Percentiles rank a stretch among this genome's conserved stretches.
These are phyloP conservation scores for Ustilago hordei DNA, from an alignment of 1,284 basidiomycete genomes.

Conservation along the genomic window DNA sequence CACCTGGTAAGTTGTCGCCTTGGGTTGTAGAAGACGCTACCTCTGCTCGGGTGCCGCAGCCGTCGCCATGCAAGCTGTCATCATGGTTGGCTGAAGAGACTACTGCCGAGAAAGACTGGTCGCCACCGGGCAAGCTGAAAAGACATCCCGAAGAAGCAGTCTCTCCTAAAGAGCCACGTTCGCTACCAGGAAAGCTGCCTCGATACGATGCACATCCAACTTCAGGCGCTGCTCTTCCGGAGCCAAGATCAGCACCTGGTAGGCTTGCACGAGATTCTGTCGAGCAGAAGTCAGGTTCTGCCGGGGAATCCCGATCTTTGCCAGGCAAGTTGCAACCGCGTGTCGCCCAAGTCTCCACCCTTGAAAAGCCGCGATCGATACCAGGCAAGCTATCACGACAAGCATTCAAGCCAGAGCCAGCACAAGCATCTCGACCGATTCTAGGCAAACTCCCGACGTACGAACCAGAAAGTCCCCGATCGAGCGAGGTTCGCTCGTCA, in stretches of 20 bases:
- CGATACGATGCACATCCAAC: no score
- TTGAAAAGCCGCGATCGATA: background rate
- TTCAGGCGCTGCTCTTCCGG: background rate
- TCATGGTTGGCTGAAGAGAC: no score
- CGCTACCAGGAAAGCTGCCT: background rate
- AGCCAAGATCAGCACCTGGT: background rate
- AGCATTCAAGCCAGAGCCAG: background rate
- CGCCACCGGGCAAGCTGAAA: background rate
- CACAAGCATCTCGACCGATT: background rate
- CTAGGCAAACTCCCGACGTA: background rate
- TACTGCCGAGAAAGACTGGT: no score
- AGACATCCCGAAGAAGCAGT: background rate
- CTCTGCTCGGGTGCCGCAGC: background rate
- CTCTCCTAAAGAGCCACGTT: background rate
- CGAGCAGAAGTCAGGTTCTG: background rate
- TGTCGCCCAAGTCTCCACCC: background rate
- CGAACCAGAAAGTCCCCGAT: background rate
- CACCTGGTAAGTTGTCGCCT: background rate
- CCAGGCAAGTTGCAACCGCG: background rate
- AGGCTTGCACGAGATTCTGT: background rate
- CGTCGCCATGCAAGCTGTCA: background rate
- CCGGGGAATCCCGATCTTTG: background rate
- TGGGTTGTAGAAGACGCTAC: background rate
- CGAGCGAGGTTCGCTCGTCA: background rate
- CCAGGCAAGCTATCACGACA: background rate